These are phyloP conservation scores for Epichloe elymi DNA, from an alignment of 2,329 filamentous ascomycete species.

Conservation along the genomic window DNA sequence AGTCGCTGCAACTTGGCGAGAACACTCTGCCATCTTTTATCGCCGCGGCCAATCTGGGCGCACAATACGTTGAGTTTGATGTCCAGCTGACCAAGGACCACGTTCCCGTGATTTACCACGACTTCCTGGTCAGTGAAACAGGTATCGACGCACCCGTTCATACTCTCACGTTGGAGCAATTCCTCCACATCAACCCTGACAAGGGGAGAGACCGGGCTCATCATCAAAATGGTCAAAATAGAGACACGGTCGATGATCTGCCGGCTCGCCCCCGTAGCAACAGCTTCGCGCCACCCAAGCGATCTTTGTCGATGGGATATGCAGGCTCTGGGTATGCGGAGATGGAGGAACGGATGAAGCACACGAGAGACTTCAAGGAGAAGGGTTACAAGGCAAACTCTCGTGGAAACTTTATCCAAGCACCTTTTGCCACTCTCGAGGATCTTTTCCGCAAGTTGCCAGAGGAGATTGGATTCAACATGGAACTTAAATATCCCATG, in stretches of 20 bases:
- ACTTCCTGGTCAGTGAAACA: constrained; percentile 94
- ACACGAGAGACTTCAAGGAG: constrained; percentile 86
- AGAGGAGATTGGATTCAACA: constrained; percentile 82
- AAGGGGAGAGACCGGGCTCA: constrained; percentile 15
- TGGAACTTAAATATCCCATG: constrained; percentile 99
- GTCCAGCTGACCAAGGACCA: constrained; percentile 98
- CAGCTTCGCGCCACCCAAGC: constrained; percentile 27
- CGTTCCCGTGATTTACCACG: constrained; percentile 95
- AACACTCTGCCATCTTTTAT: constrained; percentile 96
- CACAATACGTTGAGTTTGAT: constrained; percentile 63
- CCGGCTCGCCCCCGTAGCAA: constrained; percentile 18
- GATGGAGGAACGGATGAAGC: constrained; percentile 80
- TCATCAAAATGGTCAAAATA: background rate
- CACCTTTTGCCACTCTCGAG: constrained; percentile 87
- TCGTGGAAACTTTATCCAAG: constrained; percentile 88
- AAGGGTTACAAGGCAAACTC: constrained; percentile 95
- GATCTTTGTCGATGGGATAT: constrained; percentile 43
- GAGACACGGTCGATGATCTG: constrained; percentile 1
- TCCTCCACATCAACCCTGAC: constrained; percentile 69
- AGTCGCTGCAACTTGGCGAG: constrained; percentile 85
- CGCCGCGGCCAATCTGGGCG: constrained; percentile 84
- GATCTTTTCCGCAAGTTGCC: constrained; percentile 83
- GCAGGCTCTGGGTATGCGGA: constrained; percentile 25
- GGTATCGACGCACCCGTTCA: constrained; percentile 95
- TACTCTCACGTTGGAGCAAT: constrained; percentile 88